Conservation (phyloP, 768 basidiomycete genomes). For the Boletus tomentosulus region DNA sequence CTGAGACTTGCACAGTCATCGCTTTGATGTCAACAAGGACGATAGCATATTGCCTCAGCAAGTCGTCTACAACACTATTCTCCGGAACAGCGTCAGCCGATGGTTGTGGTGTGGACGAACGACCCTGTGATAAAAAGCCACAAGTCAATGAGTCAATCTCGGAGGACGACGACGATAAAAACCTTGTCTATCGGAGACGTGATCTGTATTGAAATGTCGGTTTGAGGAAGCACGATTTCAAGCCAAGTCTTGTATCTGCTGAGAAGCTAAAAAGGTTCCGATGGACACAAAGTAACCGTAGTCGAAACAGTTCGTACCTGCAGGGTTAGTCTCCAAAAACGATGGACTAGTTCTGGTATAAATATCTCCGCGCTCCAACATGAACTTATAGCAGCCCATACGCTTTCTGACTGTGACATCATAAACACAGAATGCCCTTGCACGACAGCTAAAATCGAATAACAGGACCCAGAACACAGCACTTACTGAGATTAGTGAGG, state of each 20-base stretch:
- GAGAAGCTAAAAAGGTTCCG: slow-evolving; percentile 52
- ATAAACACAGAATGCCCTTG: slow-evolving; percentile 38
- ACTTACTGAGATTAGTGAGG: slow-evolving; percentile 37
- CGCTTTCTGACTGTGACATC: slow-evolving; percentile 60
- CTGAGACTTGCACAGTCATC: slow-evolving; percentile 48
- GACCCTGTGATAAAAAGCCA: slow-evolving; percentile 31
- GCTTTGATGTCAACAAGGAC: slow-evolving; percentile 63
- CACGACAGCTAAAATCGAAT: neutral
- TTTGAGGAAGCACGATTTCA: slow-evolving; percentile 45
- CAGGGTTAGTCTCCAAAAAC: slow-evolving; percentile 89
- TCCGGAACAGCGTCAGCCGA: slow-evolving; percentile 51
- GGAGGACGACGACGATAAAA: slow-evolving; percentile 13
- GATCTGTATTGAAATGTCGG: slow-evolving; percentile 37
- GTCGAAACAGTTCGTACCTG: slow-evolving; percentile 51
- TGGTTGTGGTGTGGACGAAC: slow-evolving; percentile 50
- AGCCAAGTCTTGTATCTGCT: slow-evolving; percentile 80
- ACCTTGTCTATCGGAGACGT: slow-evolving; percentile 36
- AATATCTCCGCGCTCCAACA: slow-evolving; percentile 89
- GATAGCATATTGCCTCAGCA: slow-evolving; percentile 62
- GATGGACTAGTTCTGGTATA: slow-evolving; percentile 73
- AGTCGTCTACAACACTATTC: slow-evolving; percentile 57
- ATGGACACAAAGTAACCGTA: neutral
- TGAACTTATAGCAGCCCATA: slow-evolving; percentile 67
- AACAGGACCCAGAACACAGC: neutral
- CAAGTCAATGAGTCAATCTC: neutral